phyloP scores from a whole-genome alignment of 768 basidiomycete genomes.

The Naganishia vishniacii region DNA sequence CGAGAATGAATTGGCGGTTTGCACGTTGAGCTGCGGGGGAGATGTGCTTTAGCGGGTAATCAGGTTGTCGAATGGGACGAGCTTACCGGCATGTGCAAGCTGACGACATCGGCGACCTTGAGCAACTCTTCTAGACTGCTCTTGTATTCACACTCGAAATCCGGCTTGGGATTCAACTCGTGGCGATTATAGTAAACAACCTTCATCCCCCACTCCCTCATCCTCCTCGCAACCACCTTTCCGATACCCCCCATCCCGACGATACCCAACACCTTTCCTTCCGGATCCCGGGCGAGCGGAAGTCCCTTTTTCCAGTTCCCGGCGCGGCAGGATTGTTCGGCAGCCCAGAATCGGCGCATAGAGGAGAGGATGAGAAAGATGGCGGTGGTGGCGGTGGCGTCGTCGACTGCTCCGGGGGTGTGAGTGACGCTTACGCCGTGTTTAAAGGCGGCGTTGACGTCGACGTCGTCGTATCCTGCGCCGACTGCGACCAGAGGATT shows the following conservation, averaged over 20 bases:
- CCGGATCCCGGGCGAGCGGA: constrained; percentile 43
- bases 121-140: constrained; percentile 60
- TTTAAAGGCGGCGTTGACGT: constrained; percentile 66
- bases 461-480: constrained; percentile 85
- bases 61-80: constrained; percentile 43
- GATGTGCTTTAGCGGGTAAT: neutral
- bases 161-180: constrained; percentile 55
- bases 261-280: constrained; percentile 47
- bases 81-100: constrained; percentile 71
- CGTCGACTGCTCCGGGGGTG: constrained; percentile 85
- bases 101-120: constrained; percentile 69
- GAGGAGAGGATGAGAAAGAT: constrained; percentile 37
- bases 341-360: constrained; percentile 35
- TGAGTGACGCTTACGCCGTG: constrained; percentile 75
- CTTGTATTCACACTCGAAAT: constrained; percentile 69
- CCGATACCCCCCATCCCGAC: constrained; percentile 53
- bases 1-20: constrained; percentile 68
- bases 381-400: constrained; percentile 63
- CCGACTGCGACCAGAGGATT: constrained; percentile 50
- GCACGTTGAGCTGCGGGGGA: constrained; percentile 36
- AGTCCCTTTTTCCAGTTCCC: constrained; percentile 32
- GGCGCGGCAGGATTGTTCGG: constrained; percentile 42
- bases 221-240: constrained; percentile 41
- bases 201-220: constrained; percentile 79
- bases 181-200: constrained; percentile 65